These are phyloP conservation scores for Citrus medica DNA, from an alignment of 345 rosid genomes.

Conservation along the genomic window DNA sequence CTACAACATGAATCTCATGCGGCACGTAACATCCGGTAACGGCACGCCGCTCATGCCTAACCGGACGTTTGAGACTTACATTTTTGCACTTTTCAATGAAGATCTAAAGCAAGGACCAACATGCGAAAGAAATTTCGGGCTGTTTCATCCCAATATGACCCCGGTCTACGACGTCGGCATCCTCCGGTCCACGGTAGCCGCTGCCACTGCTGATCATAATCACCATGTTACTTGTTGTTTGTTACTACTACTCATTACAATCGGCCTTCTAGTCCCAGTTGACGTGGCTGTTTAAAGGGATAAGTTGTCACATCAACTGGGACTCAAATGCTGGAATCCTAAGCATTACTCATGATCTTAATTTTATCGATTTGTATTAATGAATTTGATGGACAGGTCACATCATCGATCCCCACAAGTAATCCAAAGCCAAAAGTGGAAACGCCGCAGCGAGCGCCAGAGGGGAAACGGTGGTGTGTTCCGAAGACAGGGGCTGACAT, in stretches of 20 bases:
- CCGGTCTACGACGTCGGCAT: slow-evolving; percentile 73
- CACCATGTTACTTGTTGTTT: slow-evolving; percentile 30
- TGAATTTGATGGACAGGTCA: slow-evolving; percentile 38
- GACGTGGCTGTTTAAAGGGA: no score
- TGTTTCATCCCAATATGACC: slow-evolving; percentile 61
- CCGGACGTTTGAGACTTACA: slow-evolving; percentile 78
- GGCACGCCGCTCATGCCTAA: slow-evolving; percentile 93
- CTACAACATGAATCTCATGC: slow-evolving; percentile 59
- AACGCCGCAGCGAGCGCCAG: slow-evolving; percentile 2
- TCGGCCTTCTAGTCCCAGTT: slow-evolving; percentile 20
- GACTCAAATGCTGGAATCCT: no score
- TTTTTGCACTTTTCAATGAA: slow-evolving; percentile 86
- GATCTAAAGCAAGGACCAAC: slow-evolving; percentile 74
- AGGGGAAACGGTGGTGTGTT: slow-evolving; percentile 46
- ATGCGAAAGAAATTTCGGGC: slow-evolving; percentile 67
- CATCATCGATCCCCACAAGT: slow-evolving; percentile 38
- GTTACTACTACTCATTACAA: slow-evolving; percentile 20
- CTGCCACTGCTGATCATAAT: slow-evolving; percentile 21
- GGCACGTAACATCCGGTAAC: slow-evolving; percentile 49
- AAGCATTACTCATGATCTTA: no score
- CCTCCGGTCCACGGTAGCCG: slow-evolving; percentile 65
- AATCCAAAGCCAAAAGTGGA: slow-evolving; percentile 23
- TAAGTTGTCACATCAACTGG: no score
- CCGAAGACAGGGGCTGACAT: slow-evolving; percentile 44
- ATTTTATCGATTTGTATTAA: not conserved